These are phyloP conservation scores for Yarrowia sp. DNA, from an alignment of 805 yeast species.

Conservation along the genomic window DNA sequence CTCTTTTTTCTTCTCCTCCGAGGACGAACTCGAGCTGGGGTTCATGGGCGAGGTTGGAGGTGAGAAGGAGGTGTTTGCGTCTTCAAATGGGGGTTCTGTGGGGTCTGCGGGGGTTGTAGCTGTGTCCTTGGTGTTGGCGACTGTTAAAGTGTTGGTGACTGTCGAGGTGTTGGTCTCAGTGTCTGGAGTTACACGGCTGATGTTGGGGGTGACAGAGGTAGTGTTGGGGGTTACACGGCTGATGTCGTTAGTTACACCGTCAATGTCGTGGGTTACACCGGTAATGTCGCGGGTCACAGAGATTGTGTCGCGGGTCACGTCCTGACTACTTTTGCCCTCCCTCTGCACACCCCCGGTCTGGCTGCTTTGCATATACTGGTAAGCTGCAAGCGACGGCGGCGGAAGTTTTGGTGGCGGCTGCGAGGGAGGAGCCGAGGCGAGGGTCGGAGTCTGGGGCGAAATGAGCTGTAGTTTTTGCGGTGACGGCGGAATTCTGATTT, in stretches of 20 bases:
- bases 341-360: slow-evolving; percentile 2
- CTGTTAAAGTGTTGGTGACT: not conserved
- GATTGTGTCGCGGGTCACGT: too few relatives aligned
- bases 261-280: too few relatives aligned
- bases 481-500: not conserved
- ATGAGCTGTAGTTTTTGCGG: slow-evolving; percentile 8
- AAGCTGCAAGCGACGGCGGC: slow-evolving; percentile 10
- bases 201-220: not conserved
- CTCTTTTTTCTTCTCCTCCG: not conserved
- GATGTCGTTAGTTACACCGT: too few relatives aligned
- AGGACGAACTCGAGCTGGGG: not conserved
- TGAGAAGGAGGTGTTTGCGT: not conserved
- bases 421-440: slow-evolving; percentile 15
- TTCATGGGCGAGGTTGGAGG: not conserved
- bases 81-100: not conserved
- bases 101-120: too few relatives aligned
- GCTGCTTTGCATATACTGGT: slow-evolving; percentile 13
- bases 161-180: too few relatives aligned
- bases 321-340: too few relatives aligned
- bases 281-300: too few relatives aligned
- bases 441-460: slow-evolving; percentile 10
- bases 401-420: slow-evolving; percentile 2
- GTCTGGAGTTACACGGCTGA: too few relatives aligned
- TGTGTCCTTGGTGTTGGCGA: too few relatives aligned
- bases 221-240: not conserved